A percentile compares a stretch with the other conserved stretches of the same genome.
phyloP scores from a whole-genome alignment of 2,329 filamentous ascomycete genomes.

The Pseudocercospora vitis region DNA sequence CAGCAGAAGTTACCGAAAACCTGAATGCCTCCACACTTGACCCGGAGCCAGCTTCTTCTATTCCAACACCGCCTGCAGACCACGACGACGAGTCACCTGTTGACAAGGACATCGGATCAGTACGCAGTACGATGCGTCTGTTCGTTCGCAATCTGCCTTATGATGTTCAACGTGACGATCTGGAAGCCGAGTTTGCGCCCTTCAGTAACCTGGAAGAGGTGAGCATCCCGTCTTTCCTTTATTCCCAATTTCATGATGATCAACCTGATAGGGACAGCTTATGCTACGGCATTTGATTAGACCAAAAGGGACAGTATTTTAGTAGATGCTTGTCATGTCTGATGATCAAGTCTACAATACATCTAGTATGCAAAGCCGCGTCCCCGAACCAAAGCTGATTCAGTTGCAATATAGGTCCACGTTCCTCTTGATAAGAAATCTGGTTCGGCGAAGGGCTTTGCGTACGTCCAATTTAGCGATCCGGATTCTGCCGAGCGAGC shows the following conservation, averaged over 20 bases:
- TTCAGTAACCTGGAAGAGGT: constrained; percentile 87
- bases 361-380: constrained; percentile 2
- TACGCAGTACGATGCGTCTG: constrained; percentile 72
- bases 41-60: constrained; percentile 18
- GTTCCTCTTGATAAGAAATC: constrained; percentile 70
- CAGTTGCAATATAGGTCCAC: constrained; percentile 68
- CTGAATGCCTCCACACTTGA: constrained; percentile 7
- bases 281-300: constrained; percentile 89
- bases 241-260: constrained; percentile 72
- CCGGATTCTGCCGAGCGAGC: constrained; percentile 73
- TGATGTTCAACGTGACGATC: constrained; percentile 71
- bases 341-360: constrained; percentile 30
- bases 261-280: constrained; percentile 99
- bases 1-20: constrained; percentile 23
- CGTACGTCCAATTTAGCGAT: constrained; percentile 76
- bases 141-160: constrained; percentile 91
- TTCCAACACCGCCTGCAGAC: constrained; percentile 37
- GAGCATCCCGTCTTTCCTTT: constrained; percentile 46
- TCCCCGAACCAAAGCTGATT: constrained; percentile 6
- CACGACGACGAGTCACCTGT: constrained; percentile 40
- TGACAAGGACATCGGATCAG: constrained; percentile 57
- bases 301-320: constrained; percentile 91
- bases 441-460: constrained; percentile 82
- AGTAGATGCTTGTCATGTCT: constrained; percentile 98
- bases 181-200: constrained; percentile 68